Evolutionary conservation across 73 alveolate genomes (phyloP), one percentile per base, ranked within the genome.

Genomic region (Diophrys sp.): DNA sequence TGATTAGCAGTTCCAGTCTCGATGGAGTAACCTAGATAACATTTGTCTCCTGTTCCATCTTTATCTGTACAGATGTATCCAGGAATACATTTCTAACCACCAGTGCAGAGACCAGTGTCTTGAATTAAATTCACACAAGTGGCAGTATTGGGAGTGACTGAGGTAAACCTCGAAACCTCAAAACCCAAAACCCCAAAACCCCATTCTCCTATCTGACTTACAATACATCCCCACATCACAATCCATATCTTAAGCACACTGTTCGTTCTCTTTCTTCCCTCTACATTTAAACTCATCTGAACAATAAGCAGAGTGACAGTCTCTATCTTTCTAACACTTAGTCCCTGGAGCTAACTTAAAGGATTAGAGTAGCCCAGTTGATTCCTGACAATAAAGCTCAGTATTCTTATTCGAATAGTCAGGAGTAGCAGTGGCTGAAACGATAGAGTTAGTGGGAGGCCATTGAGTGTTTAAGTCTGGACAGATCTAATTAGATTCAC

Each of bases 31-130:
- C 14, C 30, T 29, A 14, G 14, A 8, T n/a, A 62, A 25, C 72
- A 62, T 25, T n/a, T 62, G 14, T 14, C 33, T 25, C 72, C 72
- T 11, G 26, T 62, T 2, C 31, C 72, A 62, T 62, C 72, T n/a
- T 62, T 62, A 62, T 62, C 72, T 11, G 72, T 29, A 62, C 72
- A 62, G 72, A 62, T 29, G 29, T 62, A 62, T 2, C 72, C 72
- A 11, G 62, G 62, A 44, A 44, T 18, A 44, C 62, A 44, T 44
- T 44, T 44, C 62, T 44, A 5, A 5, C 62, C 62, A 11, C 62
- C 62, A 44, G 62, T 44, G 62, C 62, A 44, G 5, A 44, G 62
- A 44, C 62, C 62, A 44, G 62, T 11, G 18, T 44, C 62, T 11
- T 44, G n/a, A 44, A 44, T 44, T 11, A 44, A 18, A 11, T 5